Percentiles rank a stretch among this genome's conserved stretches.
These are phyloP conservation scores for Pistacia vera DNA, from an alignment of 345 rosid species.

Conservation along the genomic window DNA sequence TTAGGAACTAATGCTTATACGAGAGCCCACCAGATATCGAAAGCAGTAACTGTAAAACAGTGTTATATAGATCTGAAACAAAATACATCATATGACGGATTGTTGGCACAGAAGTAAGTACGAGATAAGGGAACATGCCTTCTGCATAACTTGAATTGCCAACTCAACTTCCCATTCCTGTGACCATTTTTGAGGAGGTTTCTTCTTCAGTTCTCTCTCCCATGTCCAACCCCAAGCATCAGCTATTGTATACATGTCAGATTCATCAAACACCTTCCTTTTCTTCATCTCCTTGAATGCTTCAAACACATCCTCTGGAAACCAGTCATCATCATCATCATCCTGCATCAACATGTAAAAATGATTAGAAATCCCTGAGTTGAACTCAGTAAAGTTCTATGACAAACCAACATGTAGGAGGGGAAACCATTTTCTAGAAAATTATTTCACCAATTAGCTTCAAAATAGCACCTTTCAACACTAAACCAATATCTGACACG, in stretches of 20 bases:
- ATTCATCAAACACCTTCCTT: slow-evolving; percentile 70
- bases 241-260: slow-evolving; percentile 93
- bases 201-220: slow-evolving; percentile 80
- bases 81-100: background rate
- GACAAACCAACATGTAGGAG: background rate
- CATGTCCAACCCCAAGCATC: slow-evolving; percentile 99
- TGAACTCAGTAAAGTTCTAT: background rate
- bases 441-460: background rate
- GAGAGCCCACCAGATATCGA: background rate
- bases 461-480: background rate
- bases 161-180: slow-evolving; percentile 97
- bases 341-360: slow-evolving; percentile 48
- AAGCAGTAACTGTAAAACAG: background rate
- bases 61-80: background rate
- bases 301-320: slow-evolving; percentile 81
- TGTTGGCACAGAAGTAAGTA: slow-evolving; percentile 1
- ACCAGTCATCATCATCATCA: slow-evolving; percentile 89
- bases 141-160: slow-evolving; percentile 73
- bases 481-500: background rate
- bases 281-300: slow-evolving; percentile 89
- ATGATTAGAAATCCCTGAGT: too few species aligned
- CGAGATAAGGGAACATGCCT: slow-evolving; percentile 48
- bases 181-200: slow-evolving; percentile 80
- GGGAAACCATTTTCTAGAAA: background rate
- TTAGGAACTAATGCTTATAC: background rate